Base-by-base conservation (phyloP, 495 filamentous ascomycete species). In the Lineolata rhizophorae region DNA sequence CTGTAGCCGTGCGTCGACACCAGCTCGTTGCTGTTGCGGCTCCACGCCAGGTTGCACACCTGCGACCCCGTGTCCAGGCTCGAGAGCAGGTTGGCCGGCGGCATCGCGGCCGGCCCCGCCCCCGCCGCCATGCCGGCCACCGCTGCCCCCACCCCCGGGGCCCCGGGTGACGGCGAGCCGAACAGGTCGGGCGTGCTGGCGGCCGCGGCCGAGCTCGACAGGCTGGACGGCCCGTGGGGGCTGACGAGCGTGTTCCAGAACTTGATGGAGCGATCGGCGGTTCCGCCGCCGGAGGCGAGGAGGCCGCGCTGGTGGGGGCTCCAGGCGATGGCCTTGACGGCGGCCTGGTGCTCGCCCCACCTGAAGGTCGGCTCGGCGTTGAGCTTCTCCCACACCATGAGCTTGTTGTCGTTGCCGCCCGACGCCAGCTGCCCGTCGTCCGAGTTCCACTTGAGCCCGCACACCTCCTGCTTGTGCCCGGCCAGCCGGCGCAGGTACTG, bases 381-480 rank as follows among this genome's bases (percentile, higher is more conserved):
- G 32, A 92, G 57, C 46, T 85, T 85, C 51, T 97, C 90, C 87
- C 87, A 97, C 11, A 97, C 83, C 64, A 95, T 78, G 29, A 97
- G 58, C 40, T 93, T 93, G 57, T 97, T 97, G 52, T 97, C 87
- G 52, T 97, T 97, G 1, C 90, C 90, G 18, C 87, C 87, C 12
- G 76, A 84, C n/a, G 87, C 87, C 18, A 97, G 58, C 49, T 95
- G 90, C 2, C 81, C 78, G 46, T 91, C 83, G 38, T 93, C 81
- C 17, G 72, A 75, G 42, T 97, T 97, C 87, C 87, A 97, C 46
- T 80, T 77, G 32, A 97, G 57, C n/a, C 87, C 87, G 46, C 87
- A 97, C 10, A 97, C 80, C 54, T 97, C 87, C 57, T 97, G 87
- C 52, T 95, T 97, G 53, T 97, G 87, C 9, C 90, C 87, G n/a